These are phyloP conservation scores for Xylaria polymorpha DNA, from an alignment of 2,329 filamentous ascomycete species.

Conservation along the genomic window DNA sequence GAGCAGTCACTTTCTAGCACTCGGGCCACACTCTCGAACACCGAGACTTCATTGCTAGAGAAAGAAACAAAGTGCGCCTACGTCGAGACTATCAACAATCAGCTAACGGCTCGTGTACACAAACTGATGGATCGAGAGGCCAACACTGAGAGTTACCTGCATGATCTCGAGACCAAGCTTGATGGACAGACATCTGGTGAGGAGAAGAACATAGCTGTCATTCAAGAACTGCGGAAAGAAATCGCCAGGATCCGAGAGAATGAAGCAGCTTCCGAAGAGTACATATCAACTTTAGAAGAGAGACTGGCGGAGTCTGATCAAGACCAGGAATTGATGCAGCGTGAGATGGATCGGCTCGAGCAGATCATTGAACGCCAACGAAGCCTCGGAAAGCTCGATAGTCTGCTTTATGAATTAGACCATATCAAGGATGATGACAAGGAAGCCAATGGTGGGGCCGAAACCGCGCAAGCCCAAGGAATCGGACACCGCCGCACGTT, in stretches of 20 bases:
- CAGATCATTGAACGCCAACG: slow-evolving; percentile 95
- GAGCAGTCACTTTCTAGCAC: slow-evolving; percentile 93
- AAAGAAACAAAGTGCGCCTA: slow-evolving; percentile 95
- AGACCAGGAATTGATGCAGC: slow-evolving; percentile 95
- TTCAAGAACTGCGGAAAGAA: slow-evolving; percentile 90
- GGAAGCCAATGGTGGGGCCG: slow-evolving; percentile 47
- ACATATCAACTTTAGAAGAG: slow-evolving; percentile 96
- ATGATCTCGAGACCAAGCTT: slow-evolving; percentile 89
- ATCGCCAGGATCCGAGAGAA: slow-evolving; percentile 88
- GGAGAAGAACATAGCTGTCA: slow-evolving; percentile 88
- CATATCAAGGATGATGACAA: slow-evolving; percentile 73
- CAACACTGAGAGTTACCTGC: slow-evolving; percentile 91
- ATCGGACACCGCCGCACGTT: slow-evolving; percentile 58
- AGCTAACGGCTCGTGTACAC: slow-evolving; percentile 89
- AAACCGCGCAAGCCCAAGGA: slow-evolving; percentile 54
- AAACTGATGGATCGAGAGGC: slow-evolving; percentile 92
- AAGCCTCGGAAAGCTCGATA: slow-evolving; percentile 94
- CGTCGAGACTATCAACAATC: slow-evolving; percentile 88
- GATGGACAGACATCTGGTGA: slow-evolving; percentile 92
- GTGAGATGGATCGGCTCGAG: slow-evolving; percentile 92
- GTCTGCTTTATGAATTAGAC: slow-evolving; percentile 89
- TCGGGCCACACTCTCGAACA: slow-evolving; percentile 81
- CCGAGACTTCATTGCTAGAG: slow-evolving; percentile 88
- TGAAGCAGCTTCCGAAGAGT: slow-evolving; percentile 91
- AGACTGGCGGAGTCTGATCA: slow-evolving; percentile 95